phyloP scores from a whole-genome alignment of 306 rosid species.

The Begonia fuchsioides region DNA sequence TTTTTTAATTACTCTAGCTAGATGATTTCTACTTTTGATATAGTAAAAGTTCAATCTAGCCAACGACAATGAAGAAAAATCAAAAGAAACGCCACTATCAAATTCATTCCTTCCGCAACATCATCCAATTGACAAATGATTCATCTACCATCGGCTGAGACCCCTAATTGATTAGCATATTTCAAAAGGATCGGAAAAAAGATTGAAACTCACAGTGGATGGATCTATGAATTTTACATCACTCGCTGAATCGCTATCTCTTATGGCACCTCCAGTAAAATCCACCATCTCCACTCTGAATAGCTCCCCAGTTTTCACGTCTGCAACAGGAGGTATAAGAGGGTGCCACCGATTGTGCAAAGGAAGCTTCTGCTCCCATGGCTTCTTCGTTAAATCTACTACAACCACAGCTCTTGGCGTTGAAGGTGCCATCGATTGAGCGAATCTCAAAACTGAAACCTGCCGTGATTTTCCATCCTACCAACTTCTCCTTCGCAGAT shows the following conservation, averaged over 20 bases:
- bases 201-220: slow-evolving; percentile 40
- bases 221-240: slow-evolving; percentile 51
- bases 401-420: slow-evolving; percentile 43
- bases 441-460: background rate
- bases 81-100: no score
- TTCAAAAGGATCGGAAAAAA: background rate
- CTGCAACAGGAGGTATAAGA: slow-evolving; percentile 39
- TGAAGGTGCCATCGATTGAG: slow-evolving; percentile 48
- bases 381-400: slow-evolving; percentile 47
- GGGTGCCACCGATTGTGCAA: slow-evolving; percentile 95
- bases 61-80: no score
- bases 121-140: no score
- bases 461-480: background rate
- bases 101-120: no score
- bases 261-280: slow-evolving; percentile 63
- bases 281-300: slow-evolving; percentile 73
- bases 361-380: slow-evolving; percentile 59
- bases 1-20: no score
- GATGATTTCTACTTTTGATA: no score
- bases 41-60: no score
- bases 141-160: no score
- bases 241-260: slow-evolving; percentile 49
- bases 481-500: no score
- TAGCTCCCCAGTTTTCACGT: slow-evolving; percentile 28
- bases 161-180: no score